phyloP scores from a whole-genome alignment of 1,139 yeast genomes.

The Hansenula sp. region DNA sequence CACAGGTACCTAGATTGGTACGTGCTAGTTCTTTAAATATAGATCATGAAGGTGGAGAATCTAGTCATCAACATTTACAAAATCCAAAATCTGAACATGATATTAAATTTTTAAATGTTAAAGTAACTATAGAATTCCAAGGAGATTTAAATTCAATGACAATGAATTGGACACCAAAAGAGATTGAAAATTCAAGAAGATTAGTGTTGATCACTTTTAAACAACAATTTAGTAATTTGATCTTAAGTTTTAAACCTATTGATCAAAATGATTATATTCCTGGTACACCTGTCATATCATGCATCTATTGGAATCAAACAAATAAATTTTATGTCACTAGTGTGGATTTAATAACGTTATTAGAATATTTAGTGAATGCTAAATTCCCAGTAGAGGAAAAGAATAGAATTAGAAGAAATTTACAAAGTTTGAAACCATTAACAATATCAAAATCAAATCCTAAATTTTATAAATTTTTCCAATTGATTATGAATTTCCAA shows the following conservation, averaged over 20 bases:
- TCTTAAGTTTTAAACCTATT: conserved; percentile 17
- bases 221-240: conserved; percentile 18
- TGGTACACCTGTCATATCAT: conserved; percentile 37
- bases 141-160: conserved; percentile 26
- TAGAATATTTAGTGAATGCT: conserved; percentile 50
- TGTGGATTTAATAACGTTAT: conserved; percentile 56
- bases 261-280: conserved; percentile 17
- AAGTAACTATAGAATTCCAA: conserved; percentile 15
- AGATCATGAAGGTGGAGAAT: neutral
- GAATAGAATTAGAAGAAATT: conserved; percentile 63
- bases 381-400: conserved; percentile 65
- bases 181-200: conserved; percentile 29
- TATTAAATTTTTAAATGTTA: conserved; percentile 7
- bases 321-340: conserved; percentile 52
- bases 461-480: conserved; percentile 46
- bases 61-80: conserved; percentile 1
- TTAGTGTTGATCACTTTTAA: conserved; percentile 33
- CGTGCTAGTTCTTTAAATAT: neutral
- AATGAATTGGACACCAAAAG: conserved; percentile 33
- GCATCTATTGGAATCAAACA: conserved; percentile 55
- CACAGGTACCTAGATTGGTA: neutral
- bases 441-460: conserved; percentile 39
- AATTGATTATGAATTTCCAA: conserved; percentile 57
- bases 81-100: neutral
- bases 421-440: conserved; percentile 60